Percentiles rank a stretch among this genome's conserved stretches.
Evolutionary conservation across 208 protist species (phyloP).

Genomic region (Trypanosoma platydactyli): DNA sequence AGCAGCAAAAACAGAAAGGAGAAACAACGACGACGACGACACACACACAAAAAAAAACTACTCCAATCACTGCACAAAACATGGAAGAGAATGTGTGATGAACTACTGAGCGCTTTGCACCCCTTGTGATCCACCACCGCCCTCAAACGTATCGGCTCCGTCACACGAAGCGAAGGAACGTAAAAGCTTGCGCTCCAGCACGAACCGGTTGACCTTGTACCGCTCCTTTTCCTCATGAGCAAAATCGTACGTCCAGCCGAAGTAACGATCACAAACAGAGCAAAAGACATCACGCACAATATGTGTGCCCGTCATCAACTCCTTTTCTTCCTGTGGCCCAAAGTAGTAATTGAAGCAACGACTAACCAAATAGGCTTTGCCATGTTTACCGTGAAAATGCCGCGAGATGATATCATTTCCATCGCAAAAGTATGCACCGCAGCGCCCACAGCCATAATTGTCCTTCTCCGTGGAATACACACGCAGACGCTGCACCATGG

Average conservation of each 20-base stretch:
- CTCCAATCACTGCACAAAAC: not conserved
- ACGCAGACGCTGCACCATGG: conserved; percentile 43
- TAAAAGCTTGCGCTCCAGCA: conserved; percentile 69
- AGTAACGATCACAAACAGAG: conserved; percentile 63
- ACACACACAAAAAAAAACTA: no score
- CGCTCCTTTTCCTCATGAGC: conserved; percentile 72
- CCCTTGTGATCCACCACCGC: not conserved
- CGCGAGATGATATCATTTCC: conserved; percentile 62
- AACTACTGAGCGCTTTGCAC: no score
- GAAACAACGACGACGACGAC: not conserved
- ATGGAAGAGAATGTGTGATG: not conserved
- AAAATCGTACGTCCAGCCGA: conserved; percentile 87
- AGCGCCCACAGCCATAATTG: conserved; percentile 74
- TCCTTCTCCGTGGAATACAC: conserved; percentile 28
- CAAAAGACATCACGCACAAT: conserved; percentile 83
- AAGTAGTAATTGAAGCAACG: conserved; percentile 78
- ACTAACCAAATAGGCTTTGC: conserved; percentile 66
- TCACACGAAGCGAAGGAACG: conserved; percentile 27
- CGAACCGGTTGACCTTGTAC: conserved; percentile 81
- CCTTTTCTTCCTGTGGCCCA: conserved; percentile 72
- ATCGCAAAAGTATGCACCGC: conserved; percentile 67
- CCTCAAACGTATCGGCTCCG: not conserved
- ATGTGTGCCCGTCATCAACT: conserved; percentile 75
- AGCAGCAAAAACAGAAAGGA: not conserved
- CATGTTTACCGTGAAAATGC: conserved; percentile 72